Evolutionary conservation across 805 yeast species (phyloP), one percentile per base, ranked within the genome.

Genomic region (Ogataea siamensis): DNA sequence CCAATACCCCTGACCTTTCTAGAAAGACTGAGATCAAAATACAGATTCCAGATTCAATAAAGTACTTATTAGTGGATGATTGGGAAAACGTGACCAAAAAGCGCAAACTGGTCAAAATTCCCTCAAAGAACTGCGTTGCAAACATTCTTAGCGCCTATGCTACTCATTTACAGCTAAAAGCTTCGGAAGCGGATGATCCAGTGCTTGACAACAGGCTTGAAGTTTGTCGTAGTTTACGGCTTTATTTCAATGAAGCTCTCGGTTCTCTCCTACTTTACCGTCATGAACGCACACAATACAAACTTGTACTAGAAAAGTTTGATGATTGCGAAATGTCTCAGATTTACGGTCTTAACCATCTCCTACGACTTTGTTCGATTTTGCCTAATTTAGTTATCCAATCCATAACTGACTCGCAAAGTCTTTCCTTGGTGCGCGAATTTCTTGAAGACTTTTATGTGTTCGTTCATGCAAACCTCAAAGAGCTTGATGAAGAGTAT

Each of bases 41-140:
- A 11, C 63, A 65, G 10, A 74, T 89, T 6, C 85, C 91, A 2
- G 78, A 79, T 34, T 63, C 70, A 20, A 66, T 91, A 40, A 89
- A 88, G 58, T 66, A 82, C 5, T 52, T 80, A 3, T 64, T 91
- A 25, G 95, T 89, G 1, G 88, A 87, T 58, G 98, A 91, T 65
- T 91, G 98, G 99, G 96, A 91, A 60, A 70, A 69, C 49, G 73
- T 91, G 22, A 88, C 98, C 1, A 85, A 84, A 50, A 85, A 87
- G 49, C 81, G 82, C 35, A 78, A 80, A 57, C 60, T 87, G 28
- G 74, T 86, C 3, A 63, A 72, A 17, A 58, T 89, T 28, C 96
- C 96, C 0, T 43, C 76, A 11, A 61, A 60, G 23, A 68, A 68
- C 3, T 71, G 76, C 0, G 83, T 84, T 1, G 64, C 68, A 1